phyloP scores from a whole-genome alignment of 1,284 basidiomycete species.

The Singerocomus inundabilis region DNA sequence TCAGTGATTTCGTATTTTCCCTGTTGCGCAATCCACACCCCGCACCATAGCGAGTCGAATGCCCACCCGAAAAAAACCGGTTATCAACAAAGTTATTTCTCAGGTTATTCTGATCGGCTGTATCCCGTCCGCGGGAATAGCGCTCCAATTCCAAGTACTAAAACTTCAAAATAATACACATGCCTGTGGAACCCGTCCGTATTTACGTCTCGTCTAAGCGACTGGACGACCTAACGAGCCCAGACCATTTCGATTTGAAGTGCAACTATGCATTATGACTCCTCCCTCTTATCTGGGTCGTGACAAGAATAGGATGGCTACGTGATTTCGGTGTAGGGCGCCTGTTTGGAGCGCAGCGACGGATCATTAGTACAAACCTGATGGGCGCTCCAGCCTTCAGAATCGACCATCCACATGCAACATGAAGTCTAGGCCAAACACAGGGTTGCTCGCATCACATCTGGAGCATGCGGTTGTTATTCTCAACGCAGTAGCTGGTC shows the following conservation, averaged over 20 bases:
- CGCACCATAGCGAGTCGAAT: background rate
- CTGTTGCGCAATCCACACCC: background rate
- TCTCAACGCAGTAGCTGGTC: slow-evolving; percentile 6
- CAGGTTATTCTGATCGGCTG: background rate
- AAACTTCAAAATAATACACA: too few species aligned
- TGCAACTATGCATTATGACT: background rate
- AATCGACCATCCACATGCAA: too few species aligned
- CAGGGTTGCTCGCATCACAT: background rate
- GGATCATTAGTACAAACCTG: background rate
- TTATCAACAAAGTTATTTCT: background rate
- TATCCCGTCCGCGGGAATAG: background rate
- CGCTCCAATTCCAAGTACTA: background rate
- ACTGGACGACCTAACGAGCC: background rate
- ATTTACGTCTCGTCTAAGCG: background rate
- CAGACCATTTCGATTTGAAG: background rate
- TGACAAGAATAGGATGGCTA: background rate
- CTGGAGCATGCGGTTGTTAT: background rate
- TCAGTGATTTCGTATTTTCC: background rate
- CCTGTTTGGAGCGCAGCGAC: background rate
- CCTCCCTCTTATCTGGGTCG: background rate
- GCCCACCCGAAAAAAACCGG: too few species aligned
- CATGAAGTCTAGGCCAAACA: background rate
- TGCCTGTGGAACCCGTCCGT: background rate
- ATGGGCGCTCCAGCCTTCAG: background rate
- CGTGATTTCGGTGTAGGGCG: background rate